phyloP scores from a whole-genome alignment of 805 yeast genomes.

The Isabelozyma rhagii region DNA sequence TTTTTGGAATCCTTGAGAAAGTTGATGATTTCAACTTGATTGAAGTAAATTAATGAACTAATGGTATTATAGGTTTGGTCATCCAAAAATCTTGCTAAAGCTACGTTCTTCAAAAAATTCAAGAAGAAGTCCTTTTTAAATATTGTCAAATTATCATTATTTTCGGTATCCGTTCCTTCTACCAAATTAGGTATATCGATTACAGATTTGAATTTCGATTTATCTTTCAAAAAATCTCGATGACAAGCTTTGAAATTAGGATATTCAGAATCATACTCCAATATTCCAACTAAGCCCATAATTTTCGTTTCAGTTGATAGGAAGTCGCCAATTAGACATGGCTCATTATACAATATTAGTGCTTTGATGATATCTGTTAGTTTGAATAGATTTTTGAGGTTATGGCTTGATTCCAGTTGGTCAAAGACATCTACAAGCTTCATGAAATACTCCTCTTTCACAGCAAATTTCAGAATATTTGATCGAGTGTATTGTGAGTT shows the following conservation, averaged over 20 bases:
- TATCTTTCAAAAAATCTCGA: constrained; percentile 58
- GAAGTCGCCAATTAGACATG: constrained; percentile 29
- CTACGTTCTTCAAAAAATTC: constrained; percentile 83
- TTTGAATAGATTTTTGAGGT: constrained; percentile 56
- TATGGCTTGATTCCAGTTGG: constrained; percentile 50
- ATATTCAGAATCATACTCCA: constrained; percentile 86
- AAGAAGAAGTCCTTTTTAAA: constrained; percentile 74
- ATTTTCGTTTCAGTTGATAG: constrained; percentile 28
- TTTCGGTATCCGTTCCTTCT: neutral
- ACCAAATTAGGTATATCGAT: constrained; percentile 54
- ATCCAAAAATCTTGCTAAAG: constrained; percentile 75
- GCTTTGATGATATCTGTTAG: constrained; percentile 75
- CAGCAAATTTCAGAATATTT: constrained; percentile 54
- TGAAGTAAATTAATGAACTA: constrained; percentile 60
- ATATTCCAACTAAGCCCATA: constrained; percentile 65
- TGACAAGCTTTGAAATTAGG: constrained; percentile 80
- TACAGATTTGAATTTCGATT: constrained; percentile 66
- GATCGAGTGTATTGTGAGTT: constrained; percentile 62
- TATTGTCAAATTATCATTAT: constrained; percentile 33
- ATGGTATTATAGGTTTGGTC: constrained; percentile 72
- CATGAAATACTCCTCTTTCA: constrained; percentile 50
- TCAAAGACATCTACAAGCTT: constrained; percentile 53
- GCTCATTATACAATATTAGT: constrained; percentile 67
- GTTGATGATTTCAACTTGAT: constrained; percentile 65
- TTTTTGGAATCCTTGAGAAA: constrained; percentile 49